These are phyloP conservation scores for Schizophyllum commune DNA, from an alignment of 1,284 basidiomycete species.

Conservation along the genomic window DNA sequence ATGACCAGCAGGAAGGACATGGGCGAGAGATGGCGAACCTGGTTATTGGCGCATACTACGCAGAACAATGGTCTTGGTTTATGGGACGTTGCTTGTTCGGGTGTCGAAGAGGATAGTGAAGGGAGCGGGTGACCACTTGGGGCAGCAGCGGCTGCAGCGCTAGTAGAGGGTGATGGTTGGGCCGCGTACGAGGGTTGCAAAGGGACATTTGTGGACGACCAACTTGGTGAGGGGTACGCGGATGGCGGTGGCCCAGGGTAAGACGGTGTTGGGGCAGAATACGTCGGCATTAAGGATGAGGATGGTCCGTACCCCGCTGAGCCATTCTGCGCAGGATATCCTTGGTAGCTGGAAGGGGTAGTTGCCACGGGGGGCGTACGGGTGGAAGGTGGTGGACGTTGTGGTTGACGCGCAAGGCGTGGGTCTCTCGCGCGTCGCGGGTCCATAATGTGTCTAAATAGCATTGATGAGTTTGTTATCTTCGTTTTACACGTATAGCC, in stretches of 20 bases:
- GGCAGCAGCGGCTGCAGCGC: background rate
- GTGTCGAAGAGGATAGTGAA: constrained; percentile 1
- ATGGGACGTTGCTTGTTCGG: constrained; percentile 25
- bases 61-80: constrained; percentile 81
- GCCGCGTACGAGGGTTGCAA: background rate
- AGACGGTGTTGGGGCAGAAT: background rate
- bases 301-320: constrained; percentile 1
- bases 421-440: constrained; percentile 74
- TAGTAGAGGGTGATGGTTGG: constrained; percentile 1
- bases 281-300: constrained; percentile 7
- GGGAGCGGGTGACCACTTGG: constrained; percentile 4
- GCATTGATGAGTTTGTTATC: background rate
- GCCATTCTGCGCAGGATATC: constrained; percentile 9
- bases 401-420: constrained; percentile 54
- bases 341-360: constrained; percentile 16
- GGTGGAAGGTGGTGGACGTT: constrained; percentile 32
- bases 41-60: constrained; percentile 97
- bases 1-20: constrained; percentile 11
- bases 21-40: constrained; percentile 39
- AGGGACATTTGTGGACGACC: background rate
- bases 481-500: background rate
- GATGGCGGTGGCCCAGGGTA: no score
- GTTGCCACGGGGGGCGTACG: constrained; percentile 21
- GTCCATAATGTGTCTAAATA: constrained; percentile 38
- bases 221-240: background rate